These are phyloP conservation scores for Batrachochytrium dendrobatidis DNA, from an alignment of 371 early-diverging fungal species.

Conservation along the genomic window DNA sequence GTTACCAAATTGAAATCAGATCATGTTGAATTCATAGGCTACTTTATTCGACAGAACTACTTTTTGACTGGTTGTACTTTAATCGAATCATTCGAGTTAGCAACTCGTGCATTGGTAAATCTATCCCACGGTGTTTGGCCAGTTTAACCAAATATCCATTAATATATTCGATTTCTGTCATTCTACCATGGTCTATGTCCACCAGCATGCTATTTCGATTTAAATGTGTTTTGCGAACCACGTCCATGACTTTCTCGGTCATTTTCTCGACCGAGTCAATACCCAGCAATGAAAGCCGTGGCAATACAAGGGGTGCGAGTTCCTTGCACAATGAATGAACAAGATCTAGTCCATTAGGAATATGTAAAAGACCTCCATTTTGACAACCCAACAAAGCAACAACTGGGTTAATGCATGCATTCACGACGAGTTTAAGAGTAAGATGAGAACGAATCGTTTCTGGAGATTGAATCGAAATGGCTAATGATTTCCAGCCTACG, in stretches of 20 bases:
- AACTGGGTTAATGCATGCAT: conserved; percentile 25
- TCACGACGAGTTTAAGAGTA: conserved; percentile 18
- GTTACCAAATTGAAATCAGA: no score
- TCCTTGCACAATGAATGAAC: neutral
- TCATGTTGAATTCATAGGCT: no score
- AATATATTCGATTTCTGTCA: conserved; percentile 22
- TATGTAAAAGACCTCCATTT: conserved; percentile 18
- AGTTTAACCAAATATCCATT: conserved; percentile 12
- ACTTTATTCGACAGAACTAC: no score
- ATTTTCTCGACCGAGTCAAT: neutral
- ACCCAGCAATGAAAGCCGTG: neutral
- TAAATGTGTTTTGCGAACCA: conserved; percentile 8
- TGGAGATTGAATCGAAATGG: neutral
- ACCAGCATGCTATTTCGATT: conserved; percentile 25
- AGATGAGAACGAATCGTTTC: neutral
- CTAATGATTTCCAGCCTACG: neutral
- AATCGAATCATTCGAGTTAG: conserved; percentile 5
- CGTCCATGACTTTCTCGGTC: neutral
- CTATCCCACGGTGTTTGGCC: neutral
- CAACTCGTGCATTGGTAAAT: neutral
- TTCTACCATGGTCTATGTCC: conserved; percentile 16
- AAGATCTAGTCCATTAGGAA: neutral
- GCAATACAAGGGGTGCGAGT: neutral
- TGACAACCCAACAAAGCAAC: conserved; percentile 16
- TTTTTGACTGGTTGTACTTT: conserved; percentile 2